Evolutionary conservation across 176 grass and related monocot species (phyloP).

Genomic region (Rhynchospora breviuscula): DNA sequence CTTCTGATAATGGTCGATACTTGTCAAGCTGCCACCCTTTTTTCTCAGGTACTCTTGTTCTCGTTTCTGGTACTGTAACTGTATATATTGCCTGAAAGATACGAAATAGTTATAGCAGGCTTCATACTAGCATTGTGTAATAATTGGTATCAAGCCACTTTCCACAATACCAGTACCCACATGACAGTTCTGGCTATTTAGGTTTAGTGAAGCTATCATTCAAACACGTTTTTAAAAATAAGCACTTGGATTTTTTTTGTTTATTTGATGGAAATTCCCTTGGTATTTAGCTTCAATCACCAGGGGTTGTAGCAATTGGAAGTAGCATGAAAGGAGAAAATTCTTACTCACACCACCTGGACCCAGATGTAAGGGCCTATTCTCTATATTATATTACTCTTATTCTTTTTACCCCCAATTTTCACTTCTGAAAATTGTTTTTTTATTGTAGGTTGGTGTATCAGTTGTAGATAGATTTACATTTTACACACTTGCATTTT

Average conservation of each 20-base stretch:
- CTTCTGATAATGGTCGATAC: constrained; percentile 98
- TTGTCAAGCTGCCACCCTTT: constrained; percentile 96
- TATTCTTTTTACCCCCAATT: neutral
- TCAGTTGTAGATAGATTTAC: constrained; percentile 99
- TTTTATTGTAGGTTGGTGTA: constrained; percentile 71
- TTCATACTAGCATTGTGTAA: neutral
- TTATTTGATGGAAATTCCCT: neutral
- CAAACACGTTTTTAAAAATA: neutral
- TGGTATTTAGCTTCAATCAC: constrained; percentile 83
- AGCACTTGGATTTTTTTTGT: neutral
- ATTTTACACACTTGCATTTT: constrained; percentile 94
- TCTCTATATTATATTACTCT: constrained; percentile 1
- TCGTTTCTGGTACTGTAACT: neutral
- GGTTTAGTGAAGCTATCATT: neutral
- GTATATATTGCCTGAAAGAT: neutral
- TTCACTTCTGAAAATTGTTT: constrained; percentile 20
- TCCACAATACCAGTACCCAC: neutral
- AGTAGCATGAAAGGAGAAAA: constrained; percentile 99
- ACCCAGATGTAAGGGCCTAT: constrained; percentile 75
- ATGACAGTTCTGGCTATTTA: neutral
- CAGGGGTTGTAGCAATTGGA: constrained; percentile 87
- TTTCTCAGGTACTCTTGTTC: constrained; percentile 62
- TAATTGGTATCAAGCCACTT: neutral
- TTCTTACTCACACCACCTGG: constrained; percentile 98
- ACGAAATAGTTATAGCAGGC: neutral